A percentile compares a stretch with the other conserved stretches of the same genome.
These are phyloP conservation scores for Pilatotrama ljubarskyi DNA, from an alignment of 768 basidiomycete species.

Conservation along the genomic window DNA sequence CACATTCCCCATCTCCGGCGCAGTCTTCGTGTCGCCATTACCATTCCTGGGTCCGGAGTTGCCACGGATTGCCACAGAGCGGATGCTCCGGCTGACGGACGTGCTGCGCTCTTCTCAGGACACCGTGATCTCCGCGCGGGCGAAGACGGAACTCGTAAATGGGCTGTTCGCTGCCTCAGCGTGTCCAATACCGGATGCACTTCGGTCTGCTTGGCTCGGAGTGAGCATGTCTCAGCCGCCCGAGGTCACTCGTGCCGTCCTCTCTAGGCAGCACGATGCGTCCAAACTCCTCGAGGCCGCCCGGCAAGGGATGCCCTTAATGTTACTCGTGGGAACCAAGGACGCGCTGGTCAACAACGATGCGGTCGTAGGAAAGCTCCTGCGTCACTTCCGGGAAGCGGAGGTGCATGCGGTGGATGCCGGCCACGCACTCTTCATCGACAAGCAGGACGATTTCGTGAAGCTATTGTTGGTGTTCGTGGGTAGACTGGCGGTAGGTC, in stretches of 20 bases:
- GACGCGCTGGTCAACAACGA: conserved; percentile 18
- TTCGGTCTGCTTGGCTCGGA: conserved; percentile 14
- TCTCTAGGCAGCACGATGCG: conserved; percentile 18
- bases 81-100: conserved; percentile 9
- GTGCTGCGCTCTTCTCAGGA: conserved; percentile 14
- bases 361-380: conserved; percentile 30
- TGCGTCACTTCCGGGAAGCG: conserved; percentile 36
- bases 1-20: conserved; percentile 17
- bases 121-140: conserved; percentile 7
- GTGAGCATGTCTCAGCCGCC: conserved; percentile 18
- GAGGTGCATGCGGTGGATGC: conserved; percentile 33
- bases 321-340: conserved; percentile 16
- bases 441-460: conserved; percentile 33
- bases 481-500: conserved; percentile 15
- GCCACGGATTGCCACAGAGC: conserved; percentile 9
- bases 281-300: conserved; percentile 17
- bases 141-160: conserved; percentile 21
- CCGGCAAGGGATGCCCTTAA: conserved; percentile 18
- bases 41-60: conserved; percentile 20
- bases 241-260: conserved; percentile 1
- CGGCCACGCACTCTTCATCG: conserved; percentile 37
- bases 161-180: conserved; percentile 10
- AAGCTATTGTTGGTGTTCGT: conserved; percentile 18
- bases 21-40: conserved; percentile 20
- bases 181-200: conserved; percentile 2